These are phyloP conservation scores for Lachancea kluyveri DNA, from an alignment of 805 yeast species.

Conservation along the genomic window DNA sequence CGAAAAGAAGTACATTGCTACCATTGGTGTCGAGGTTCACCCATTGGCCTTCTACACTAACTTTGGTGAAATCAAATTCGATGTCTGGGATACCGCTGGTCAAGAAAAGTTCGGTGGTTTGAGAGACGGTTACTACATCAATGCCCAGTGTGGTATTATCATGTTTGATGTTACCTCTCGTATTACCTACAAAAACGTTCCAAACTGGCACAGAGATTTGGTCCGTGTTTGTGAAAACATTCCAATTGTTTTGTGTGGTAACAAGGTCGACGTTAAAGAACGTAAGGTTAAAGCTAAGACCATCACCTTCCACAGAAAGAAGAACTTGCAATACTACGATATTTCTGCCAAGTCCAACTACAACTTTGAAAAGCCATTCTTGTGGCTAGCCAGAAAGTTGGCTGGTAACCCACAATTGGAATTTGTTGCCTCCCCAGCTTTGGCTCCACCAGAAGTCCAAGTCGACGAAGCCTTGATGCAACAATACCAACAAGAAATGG, in stretches of 20 bases:
- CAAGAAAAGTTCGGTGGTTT: constrained; percentile 99
- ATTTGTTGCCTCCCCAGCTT: constrained; percentile 98
- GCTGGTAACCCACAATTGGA: constrained; percentile 98
- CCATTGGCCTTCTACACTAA: constrained; percentile 97
- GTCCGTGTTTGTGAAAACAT: constrained; percentile 99
- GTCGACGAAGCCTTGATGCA: constrained; percentile 95
- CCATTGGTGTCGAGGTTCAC: constrained; percentile 99
- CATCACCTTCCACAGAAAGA: constrained; percentile 99
- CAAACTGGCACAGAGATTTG: constrained; percentile 99
- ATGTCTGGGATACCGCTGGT: constrained; percentile 99
- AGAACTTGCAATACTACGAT: constrained; percentile 98
- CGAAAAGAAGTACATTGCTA: constrained; percentile 98
- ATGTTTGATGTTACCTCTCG: constrained; percentile 99
- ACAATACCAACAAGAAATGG: constrained; percentile 99
- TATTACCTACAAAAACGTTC: constrained; percentile 98
- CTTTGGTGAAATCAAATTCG: constrained; percentile 97
- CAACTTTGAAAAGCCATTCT: constrained; percentile 99
- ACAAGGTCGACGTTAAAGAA: constrained; percentile 99
- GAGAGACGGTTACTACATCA: constrained; percentile 99
- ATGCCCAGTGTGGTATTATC: constrained; percentile 99
- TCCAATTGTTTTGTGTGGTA: constrained; percentile 98
- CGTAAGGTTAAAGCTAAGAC: constrained; percentile 99
- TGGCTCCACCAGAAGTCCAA: constrained; percentile 99
- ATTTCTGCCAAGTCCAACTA: constrained; percentile 99
- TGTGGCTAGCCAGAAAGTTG: constrained; percentile 99